Evolutionary conservation across 1,284 basidiomycete species (phyloP).

Genomic region (Pseudozyma flocculosa): DNA sequence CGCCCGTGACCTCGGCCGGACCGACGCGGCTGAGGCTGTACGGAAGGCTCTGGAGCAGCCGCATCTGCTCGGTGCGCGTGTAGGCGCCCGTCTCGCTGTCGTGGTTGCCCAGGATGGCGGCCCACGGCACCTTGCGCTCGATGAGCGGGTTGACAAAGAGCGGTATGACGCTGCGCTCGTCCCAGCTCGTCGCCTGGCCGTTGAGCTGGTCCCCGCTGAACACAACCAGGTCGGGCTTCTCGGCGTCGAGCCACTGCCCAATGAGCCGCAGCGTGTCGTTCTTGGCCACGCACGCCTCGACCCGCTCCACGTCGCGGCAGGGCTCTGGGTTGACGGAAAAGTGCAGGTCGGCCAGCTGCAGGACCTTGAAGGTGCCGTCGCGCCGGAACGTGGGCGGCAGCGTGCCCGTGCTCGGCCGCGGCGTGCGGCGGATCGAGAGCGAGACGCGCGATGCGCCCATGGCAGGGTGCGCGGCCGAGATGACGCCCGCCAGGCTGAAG

Average conservation of each 20-base stretch:
- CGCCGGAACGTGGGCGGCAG: conserved; percentile 22
- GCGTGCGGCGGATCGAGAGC: conserved; percentile 35
- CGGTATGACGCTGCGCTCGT: conserved; percentile 77
- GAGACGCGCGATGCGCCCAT: conserved; percentile 17
- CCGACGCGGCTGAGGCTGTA: conserved; percentile 79
- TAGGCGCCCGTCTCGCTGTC: conserved; percentile 44
- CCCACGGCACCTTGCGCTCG: conserved; percentile 78
- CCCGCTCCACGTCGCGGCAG: conserved; percentile 37
- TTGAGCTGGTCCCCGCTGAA: conserved; percentile 58
- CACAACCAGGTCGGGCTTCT: conserved; percentile 86
- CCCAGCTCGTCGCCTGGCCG: conserved; percentile 79
- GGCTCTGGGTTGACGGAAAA: conserved; percentile 42
- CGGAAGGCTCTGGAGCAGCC: conserved; percentile 71
- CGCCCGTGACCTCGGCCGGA: conserved; percentile 69
- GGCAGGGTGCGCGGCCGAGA: conserved; percentile 15
- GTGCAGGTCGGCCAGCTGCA: conserved; percentile 54
- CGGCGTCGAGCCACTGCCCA: conserved; percentile 63
- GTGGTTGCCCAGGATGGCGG: conserved; percentile 85
- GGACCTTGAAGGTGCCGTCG: conserved; percentile 51
- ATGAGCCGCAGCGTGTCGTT: conserved; percentile 40
- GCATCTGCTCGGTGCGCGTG: conserved; percentile 63
- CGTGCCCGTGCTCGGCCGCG: conserved; percentile 13
- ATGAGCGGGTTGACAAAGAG: conserved; percentile 81
- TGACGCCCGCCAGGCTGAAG: conserved; percentile 30
- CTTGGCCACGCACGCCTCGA: conserved; percentile 30